phyloP scores from a whole-genome alignment of 2,329 filamentous ascomycete genomes.

The Monilinia fructigena region DNA sequence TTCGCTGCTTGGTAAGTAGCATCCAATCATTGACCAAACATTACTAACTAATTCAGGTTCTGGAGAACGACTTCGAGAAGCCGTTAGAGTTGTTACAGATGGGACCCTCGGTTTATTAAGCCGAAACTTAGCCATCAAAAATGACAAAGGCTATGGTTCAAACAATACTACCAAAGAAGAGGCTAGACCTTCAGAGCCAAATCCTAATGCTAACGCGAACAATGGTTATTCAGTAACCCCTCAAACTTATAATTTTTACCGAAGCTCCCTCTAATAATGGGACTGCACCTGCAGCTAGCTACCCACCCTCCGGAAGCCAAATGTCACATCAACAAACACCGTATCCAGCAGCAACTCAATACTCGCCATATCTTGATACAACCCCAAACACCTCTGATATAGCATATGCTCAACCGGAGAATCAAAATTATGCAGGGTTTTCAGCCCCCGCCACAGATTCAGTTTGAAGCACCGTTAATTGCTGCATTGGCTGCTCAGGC shows the following conservation, averaged over 20 bases:
- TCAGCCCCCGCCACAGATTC: conserved; percentile 24
- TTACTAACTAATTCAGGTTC: conserved; percentile 42
- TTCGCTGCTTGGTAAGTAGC: conserved; percentile 59
- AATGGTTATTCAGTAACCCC: conserved; percentile 18
- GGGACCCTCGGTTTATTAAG: conserved; percentile 49
- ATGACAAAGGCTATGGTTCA: conserved; percentile 38
- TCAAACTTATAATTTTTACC: conserved; percentile 26
- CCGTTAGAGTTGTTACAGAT: conserved; percentile 50
- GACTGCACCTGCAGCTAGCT: conserved; percentile 23
- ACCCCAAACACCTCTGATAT: conserved; percentile 26
- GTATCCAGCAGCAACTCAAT: conserved; percentile 39
- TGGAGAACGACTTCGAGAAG: conserved; percentile 47
- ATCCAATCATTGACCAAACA: no score
- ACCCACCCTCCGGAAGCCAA: conserved; percentile 29
- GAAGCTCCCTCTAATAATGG: conserved; percentile 25
- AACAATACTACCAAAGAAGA: conserved; percentile 14
- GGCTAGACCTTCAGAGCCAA: conserved; percentile 23
- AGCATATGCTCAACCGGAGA: conserved; percentile 33
- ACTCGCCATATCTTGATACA: conserved; percentile 35
- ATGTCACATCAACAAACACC: conserved; percentile 35
- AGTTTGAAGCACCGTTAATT: conserved; percentile 34
- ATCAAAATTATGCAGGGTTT: conserved; percentile 9
- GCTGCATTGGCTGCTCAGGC: conserved; percentile 34
- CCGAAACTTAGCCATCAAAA: conserved; percentile 43
- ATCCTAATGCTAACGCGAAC: conserved; percentile 8